Conservation (phyloP, 208 protist genomes). For the Polymyxa betae region DNA sequence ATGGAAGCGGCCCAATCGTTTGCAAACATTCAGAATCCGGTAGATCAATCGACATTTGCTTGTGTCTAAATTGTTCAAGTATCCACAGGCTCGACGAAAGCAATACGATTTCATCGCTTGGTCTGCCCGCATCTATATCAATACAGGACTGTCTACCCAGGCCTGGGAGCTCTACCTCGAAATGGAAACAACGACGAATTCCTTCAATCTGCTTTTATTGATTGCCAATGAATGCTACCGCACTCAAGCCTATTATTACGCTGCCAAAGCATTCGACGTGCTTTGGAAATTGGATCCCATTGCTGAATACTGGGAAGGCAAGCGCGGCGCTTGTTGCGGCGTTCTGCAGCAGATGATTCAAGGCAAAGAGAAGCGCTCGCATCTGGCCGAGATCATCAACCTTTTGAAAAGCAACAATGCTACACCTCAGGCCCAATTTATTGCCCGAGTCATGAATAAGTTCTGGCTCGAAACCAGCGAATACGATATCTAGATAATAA, state of each 20-base stretch:
- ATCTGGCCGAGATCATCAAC: constrained; percentile 85
- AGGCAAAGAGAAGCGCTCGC: constrained; percentile 80
- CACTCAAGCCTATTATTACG: constrained; percentile 88
- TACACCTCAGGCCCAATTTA: constrained; percentile 80
- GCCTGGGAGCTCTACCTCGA: constrained; percentile 95
- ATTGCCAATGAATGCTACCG: constrained; percentile 88
- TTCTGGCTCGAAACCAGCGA: neutral
- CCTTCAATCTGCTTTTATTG: constrained; percentile 66
- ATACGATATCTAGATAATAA: too few relatives aligned
- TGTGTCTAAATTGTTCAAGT: neutral
- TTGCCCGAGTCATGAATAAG: constrained; percentile 86
- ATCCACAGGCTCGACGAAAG: neutral
- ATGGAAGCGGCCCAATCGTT: constrained; percentile 27
- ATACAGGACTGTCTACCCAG: constrained; percentile 85
- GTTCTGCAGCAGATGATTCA: constrained; percentile 92
- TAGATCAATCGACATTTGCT: neutral
- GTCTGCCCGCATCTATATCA: constrained; percentile 77
- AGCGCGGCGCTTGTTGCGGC: constrained; percentile 91
- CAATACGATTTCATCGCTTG: constrained; percentile 52
- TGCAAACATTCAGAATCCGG: constrained; percentile 12
- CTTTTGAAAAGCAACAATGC: constrained; percentile 81
- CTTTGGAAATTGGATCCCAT: constrained; percentile 89
- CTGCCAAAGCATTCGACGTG: constrained; percentile 95
- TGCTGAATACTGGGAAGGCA: constrained; percentile 92
- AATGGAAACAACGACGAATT: constrained; percentile 82